Conservation (phyloP, 164 flowering plant species). For the Tetracentron sinense region DNA sequence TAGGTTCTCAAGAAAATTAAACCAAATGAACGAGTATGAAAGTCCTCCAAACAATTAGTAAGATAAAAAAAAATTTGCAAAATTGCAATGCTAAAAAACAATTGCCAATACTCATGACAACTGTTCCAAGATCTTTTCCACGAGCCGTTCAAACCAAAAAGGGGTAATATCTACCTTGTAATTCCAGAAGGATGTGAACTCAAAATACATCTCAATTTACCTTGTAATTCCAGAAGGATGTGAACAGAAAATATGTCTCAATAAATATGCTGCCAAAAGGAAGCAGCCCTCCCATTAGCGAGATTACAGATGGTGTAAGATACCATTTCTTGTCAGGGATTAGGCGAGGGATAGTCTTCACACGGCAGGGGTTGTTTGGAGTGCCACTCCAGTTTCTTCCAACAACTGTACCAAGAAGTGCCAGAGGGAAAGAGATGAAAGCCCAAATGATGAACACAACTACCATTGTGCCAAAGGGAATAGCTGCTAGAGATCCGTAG, state of each 20-base stretch:
- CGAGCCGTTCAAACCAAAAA: background rate
- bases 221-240: constrained; percentile 99
- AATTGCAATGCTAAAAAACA: too few relatives aligned
- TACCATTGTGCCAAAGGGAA: constrained; percentile 98
- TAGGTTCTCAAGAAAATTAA: too few relatives aligned
- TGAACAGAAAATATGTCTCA: constrained; percentile 98
- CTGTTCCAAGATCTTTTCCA: background rate
- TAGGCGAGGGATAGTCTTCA: constrained; percentile 98
- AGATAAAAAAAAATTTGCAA: too few relatives aligned
- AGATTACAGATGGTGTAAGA: constrained; percentile 88
- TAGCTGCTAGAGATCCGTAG: constrained; percentile 97
- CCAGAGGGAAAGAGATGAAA: constrained; percentile 92
- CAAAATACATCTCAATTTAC: too few relatives aligned
- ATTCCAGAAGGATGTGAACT: too few relatives aligned
- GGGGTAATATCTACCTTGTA: too few relatives aligned
- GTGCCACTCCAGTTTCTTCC: constrained; percentile 99
- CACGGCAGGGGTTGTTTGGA: constrained; percentile 98
- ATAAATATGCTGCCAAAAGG: constrained; percentile 98
- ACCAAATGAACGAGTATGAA: too few relatives aligned
- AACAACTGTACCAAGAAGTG: constrained; percentile 96
- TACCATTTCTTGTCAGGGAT: constrained; percentile 99
- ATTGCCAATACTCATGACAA: background rate
- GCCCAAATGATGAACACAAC: constrained; percentile 96
- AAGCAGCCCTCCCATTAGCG: constrained; percentile 96
- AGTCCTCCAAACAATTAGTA: too few relatives aligned